phyloP scores from a whole-genome alignment of 345 rosid genomes.

The Schrenkiella parvula region DNA sequence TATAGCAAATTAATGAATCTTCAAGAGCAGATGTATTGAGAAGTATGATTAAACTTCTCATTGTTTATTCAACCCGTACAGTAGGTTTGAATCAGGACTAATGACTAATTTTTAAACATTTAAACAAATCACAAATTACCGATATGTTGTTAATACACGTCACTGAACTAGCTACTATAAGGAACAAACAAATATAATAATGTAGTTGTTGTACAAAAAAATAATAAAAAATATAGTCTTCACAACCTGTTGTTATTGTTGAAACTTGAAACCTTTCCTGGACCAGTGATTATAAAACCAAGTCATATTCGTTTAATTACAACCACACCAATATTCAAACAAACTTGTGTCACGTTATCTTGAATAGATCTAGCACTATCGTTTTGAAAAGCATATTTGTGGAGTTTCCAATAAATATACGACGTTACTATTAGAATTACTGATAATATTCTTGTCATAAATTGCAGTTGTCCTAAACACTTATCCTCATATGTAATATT shows the following conservation, averaged over 20 bases:
- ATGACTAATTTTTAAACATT: background rate
- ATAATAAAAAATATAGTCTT: background rate
- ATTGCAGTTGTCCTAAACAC: background rate
- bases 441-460: background rate
- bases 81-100: too few relatives aligned
- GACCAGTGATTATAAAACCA: background rate
- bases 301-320: background rate
- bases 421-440: background rate
- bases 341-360: background rate
- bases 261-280: background rate
- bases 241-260: background rate
- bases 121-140: background rate
- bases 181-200: background rate
- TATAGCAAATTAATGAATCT: background rate
- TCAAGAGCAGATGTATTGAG: background rate
- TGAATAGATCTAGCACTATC: background rate
- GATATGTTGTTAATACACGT: background rate
- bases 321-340: background rate
- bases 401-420: background rate
- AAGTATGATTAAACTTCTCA: background rate
- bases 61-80: too few relatives aligned
- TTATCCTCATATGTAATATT: too few relatives aligned
- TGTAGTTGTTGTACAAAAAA: too few relatives aligned
- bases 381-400: background rate
- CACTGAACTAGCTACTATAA: background rate